Evolutionary conservation across 352 stramenopile genomes (phyloP), one percentile per base, ranked within the genome.

Genomic region (Phytophthora megakarya): DNA sequence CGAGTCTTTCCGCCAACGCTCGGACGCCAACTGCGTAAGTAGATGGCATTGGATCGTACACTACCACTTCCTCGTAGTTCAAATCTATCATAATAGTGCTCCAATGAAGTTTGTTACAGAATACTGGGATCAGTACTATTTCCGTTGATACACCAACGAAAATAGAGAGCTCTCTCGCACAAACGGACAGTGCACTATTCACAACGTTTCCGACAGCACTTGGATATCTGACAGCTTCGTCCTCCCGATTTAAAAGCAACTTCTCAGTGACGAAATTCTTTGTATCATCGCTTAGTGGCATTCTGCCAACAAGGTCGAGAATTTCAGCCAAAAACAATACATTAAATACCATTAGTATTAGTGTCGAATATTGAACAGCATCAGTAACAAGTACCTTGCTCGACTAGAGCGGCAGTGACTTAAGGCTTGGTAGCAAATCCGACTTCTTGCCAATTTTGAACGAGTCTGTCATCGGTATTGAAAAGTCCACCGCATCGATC

Each of bases 51-150:
- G 47, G 32, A 8, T 45, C 47, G 47, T 55, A 55, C 1, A 52
- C 19, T 16, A 0, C 4, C 2, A 42, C 11, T 4, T 52, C 45
- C 10, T 38, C 23, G 5, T 23, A 5, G 0, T 13, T 25, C 1
- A 52, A 9, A 28, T 52, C 26, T 9, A 52, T 52, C 46, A 53
- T 53, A 16, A 53, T 46, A 21, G 3, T 23, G 22, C 46, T 43
- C 18, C 46, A 53, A n/a, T 53, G 30, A 13, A 39, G 30, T 9
- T 19, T 43, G 12, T 25, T 25, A 19, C 46, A 53, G n/a, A 15
- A 38, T 16, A 53, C 15, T 2, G 16, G 46, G 3, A 43, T 53
- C 46, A 42, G 19, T 19, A 53, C 30, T 21, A 30, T 53, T 28
- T 53, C 23, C 6, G 8, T 30, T 4, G n/a, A 43, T n/a, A 30